Conservation (phyloP, 495 filamentous ascomycete species). For the Neurospora intermedia region DNA sequence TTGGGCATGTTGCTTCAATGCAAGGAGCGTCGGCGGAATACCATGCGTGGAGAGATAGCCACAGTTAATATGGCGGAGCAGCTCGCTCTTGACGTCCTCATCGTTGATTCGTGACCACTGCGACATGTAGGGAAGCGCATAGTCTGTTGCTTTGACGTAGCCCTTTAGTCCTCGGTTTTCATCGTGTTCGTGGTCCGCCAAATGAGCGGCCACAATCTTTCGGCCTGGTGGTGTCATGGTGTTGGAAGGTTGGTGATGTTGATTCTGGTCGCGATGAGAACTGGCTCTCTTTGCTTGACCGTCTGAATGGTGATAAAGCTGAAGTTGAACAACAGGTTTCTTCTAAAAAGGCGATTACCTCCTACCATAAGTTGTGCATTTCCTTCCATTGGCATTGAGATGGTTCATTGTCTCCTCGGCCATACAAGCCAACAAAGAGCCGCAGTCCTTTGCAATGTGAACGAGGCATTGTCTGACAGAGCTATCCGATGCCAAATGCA, state of each 20-base stretch:
- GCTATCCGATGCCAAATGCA: background rate
- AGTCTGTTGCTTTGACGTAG: conserved; percentile 25
- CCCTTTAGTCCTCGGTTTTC: conserved; percentile 13
- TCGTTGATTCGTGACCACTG: conserved; percentile 16
- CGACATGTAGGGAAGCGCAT: conserved; percentile 22
- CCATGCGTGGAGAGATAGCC: conserved; percentile 38
- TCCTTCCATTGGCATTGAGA: background rate
- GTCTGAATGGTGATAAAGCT: background rate
- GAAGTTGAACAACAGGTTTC: background rate
- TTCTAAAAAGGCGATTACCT: background rate
- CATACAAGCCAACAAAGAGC: conserved; percentile 8
- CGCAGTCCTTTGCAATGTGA: conserved; percentile 7
- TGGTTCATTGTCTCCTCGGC: background rate
- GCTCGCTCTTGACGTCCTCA: conserved; percentile 4
- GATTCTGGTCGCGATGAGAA: conserved; percentile 27
- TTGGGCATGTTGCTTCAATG: conserved; percentile 46
- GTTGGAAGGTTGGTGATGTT: conserved; percentile 17
- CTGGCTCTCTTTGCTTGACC: background rate
- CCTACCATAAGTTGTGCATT: background rate
- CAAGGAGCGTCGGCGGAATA: conserved; percentile 35
- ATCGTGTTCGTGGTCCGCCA: conserved; percentile 21
- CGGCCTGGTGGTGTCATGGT: background rate
- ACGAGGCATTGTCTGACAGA: background rate
- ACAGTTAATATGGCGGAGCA: conserved; percentile 39
- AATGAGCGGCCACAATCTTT: conserved; percentile 8